Base-by-base conservation (phyloP, 495 filamentous ascomycete genomes). In the Mycothermus thermophilus region DNA sequence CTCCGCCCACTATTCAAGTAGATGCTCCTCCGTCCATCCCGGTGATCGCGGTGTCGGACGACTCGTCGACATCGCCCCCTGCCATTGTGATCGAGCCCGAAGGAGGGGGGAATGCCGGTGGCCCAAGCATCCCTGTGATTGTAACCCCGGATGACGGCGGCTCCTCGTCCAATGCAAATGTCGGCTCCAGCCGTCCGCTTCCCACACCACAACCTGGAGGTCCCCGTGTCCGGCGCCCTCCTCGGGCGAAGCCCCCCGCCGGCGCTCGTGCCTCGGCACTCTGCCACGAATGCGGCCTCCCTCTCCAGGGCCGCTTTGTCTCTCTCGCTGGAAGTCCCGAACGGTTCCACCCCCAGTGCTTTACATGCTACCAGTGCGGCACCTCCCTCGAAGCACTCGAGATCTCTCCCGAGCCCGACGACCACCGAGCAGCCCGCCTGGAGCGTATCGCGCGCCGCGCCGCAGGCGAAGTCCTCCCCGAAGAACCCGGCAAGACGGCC, bases 331-430 rank as follows among this genome's bases (percentile, higher is more conserved):
- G 71, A 1, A 55, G 57, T 24, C 44, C 57, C 10, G 66, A 71
- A 46, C 80, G 87, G 18, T 96, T 95, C 57, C 90, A 99, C 48
- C 85, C 92, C 1, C 75, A 81, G 39, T 99, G 90, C 57, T 95
- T 99, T 59, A 64, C 71, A 13, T 99, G 90, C 59, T 80, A 81
- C 58, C 70, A 84, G 40, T 99, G 90, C 59, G 72, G 79, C 28
- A 90, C 86, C 3, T 63, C 70, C 2, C 80, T 99, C 28, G 92
- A 96, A 60, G 85, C 84, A 35, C 80, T 99, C 17, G 92, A 90
- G 19, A 96, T 99, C 58, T 92, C 87, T 40, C 82, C 85, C 2
- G 90, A 99, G 50, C 90, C 92, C 0, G 72, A 82, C 8, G 56
- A 65, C 10, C 70, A 71, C 46, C 75, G 83, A 14, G 57, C 55